Base-by-base conservation (phyloP, 441 rosid species). In the Adansonia gregorii region DNA sequence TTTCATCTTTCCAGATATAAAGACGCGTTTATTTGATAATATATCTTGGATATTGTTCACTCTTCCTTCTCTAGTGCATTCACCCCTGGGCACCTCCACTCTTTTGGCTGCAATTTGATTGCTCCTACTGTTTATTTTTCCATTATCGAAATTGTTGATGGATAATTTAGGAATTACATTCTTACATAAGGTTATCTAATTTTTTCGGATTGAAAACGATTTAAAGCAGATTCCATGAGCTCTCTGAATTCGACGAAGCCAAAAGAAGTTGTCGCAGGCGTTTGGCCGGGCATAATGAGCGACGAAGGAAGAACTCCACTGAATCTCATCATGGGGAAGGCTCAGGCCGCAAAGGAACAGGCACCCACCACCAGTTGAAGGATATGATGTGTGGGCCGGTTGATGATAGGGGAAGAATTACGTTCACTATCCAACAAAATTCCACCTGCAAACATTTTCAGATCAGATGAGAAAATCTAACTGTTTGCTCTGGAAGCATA, bases 261-360 rank as follows among this genome's bases (percentile, higher is more conserved):
- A 91, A 91, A 76, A 80, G 90, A 74, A 91, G 94, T 64, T 91
- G 93, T 58, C 89, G 92, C 54, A 80, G 86, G 75, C 84, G 91
- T 0, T 79, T 90, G 77, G 92, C 94, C 0, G 91, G 90, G 61
- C 94, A 90, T 78, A 91, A 91, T 19, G 87, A 91, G 77, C 86
- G 93, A 27, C 73, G 91, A 14, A 89, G 93, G 86, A 91, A 89
- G 85, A 87, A 67, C 61, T 64, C 82, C 0, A 70, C 74, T 43
- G 86, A 90, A 61, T 49, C 91, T 19, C 76, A 80, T 3, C 35
- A 27, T 27, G 67, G 49, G 10, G 82, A 81, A 74, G 78, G 81
- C 67, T 85, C 88, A 2, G 67, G 76, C 79, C 77, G 80, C 60
- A 78, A 56, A 68, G 83, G 71, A 6, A 14, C 71, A 2, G 71